Evolutionary conservation across 305 asterid genomes (phyloP).

Genomic region (Fraxinus floribunda): DNA sequence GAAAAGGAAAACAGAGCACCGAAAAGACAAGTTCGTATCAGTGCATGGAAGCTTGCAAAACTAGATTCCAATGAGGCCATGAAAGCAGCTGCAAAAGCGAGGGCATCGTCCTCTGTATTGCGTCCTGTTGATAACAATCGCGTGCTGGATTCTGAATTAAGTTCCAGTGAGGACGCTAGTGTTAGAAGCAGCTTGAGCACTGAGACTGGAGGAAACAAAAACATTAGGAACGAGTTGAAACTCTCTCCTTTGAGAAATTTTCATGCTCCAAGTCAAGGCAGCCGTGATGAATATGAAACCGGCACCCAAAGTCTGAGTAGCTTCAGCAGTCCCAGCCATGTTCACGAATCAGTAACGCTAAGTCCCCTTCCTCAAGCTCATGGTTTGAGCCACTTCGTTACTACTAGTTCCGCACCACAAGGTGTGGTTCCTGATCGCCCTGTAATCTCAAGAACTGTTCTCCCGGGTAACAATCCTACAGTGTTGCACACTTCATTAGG

Average conservation of each 20-base stretch:
- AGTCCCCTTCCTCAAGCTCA: slow-evolving; percentile 85
- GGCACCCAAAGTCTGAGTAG: slow-evolving; percentile 88
- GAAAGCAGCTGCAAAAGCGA: slow-evolving; percentile 95
- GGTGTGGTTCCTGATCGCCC: slow-evolving; percentile 36
- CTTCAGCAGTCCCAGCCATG: slow-evolving; percentile 84
- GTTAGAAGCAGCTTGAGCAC: slow-evolving; percentile 82
- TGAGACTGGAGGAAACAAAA: slow-evolving; percentile 68
- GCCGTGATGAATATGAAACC: slow-evolving; percentile 81
- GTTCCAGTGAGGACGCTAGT: slow-evolving; percentile 80
- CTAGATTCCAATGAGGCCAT: slow-evolving; percentile 80
- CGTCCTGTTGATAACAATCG: slow-evolving; percentile 76
- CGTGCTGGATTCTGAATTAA: slow-evolving; percentile 64
- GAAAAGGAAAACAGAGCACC: slow-evolving; percentile 59
- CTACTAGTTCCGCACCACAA: slow-evolving; percentile 23
- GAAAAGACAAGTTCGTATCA: slow-evolving; percentile 75
- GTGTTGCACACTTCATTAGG: slow-evolving; percentile 38
- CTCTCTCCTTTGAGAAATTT: slow-evolving; percentile 55
- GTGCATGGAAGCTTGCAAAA: slow-evolving; percentile 98
- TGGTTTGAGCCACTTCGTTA: slow-evolving; percentile 32
- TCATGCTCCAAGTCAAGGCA: slow-evolving; percentile 74
- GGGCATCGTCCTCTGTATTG: slow-evolving; percentile 93
- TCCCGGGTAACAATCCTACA: slow-evolving; percentile 31
- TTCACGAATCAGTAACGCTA: slow-evolving; percentile 72
- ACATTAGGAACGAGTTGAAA: slow-evolving; percentile 43
- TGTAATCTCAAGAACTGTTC: slow-evolving; percentile 32